Percentiles rank a stretch among this genome's conserved stretches.
phyloP scores from a whole-genome alignment of 1,284 basidiomycete species.

The Melampsora larici-populina region DNA sequence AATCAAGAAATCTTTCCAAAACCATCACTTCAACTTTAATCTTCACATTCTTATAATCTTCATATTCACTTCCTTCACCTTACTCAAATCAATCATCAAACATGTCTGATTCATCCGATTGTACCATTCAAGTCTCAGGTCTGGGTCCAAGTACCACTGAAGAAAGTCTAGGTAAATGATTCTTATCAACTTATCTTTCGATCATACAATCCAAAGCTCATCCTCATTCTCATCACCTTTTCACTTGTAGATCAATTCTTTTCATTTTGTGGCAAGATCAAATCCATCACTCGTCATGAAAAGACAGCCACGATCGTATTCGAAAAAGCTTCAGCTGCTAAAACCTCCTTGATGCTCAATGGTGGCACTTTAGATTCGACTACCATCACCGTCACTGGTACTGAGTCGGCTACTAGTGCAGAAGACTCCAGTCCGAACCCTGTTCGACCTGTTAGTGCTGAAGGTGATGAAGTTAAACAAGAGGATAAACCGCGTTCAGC shows the following conservation, averaged over 20 bases:
- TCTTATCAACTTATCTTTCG: constrained; percentile 52
- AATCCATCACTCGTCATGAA: constrained; percentile 30
- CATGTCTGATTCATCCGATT: constrained; percentile 5
- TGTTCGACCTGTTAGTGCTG: constrained; percentile 51
- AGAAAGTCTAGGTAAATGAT: constrained; percentile 67
- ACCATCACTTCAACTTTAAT: too few relatives aligned
- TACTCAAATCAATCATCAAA: too few relatives aligned
- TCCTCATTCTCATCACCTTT: neutral
- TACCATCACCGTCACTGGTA: constrained; percentile 63
- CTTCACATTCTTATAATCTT: too few relatives aligned
- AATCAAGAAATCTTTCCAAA: too few relatives aligned
- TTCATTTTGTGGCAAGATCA: constrained; percentile 41
- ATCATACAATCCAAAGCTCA: neutral
- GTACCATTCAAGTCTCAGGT: constrained; percentile 61
- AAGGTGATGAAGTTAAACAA: constrained; percentile 63
- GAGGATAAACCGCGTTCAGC: constrained; percentile 69
- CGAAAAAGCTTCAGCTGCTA: constrained; percentile 71
- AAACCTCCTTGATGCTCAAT: constrained; percentile 68
- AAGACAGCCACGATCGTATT: constrained; percentile 32
- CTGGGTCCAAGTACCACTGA: constrained; percentile 64
- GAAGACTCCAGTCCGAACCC: constrained; percentile 58
- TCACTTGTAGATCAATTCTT: constrained; percentile 31
- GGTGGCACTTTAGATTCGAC: constrained; percentile 47
- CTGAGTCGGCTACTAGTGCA: constrained; percentile 46
- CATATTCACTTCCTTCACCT: too few relatives aligned